phyloP scores from a whole-genome alignment of 495 filamentous ascomycete genomes.

The Tuber calosporum region DNA sequence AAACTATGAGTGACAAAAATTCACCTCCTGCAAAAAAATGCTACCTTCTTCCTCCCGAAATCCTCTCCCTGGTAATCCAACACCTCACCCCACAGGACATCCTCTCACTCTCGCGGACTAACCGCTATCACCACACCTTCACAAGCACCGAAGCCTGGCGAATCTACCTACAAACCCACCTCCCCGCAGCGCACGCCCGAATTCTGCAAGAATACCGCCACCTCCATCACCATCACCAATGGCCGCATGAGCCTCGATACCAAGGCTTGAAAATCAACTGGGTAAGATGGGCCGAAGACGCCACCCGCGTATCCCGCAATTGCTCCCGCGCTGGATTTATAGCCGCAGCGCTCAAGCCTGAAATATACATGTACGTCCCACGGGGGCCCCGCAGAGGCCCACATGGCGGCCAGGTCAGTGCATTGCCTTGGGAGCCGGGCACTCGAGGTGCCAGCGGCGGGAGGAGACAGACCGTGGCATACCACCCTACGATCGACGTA shows the following conservation, averaged over 20 bases:
- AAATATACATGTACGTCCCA: constrained; percentile 14
- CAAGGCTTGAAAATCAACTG: not conserved
- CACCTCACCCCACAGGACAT: not conserved
- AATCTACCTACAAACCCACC: constrained; percentile 52
- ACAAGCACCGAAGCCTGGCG: constrained; percentile 53
- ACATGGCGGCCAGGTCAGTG: constrained; percentile 6
- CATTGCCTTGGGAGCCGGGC: constrained; percentile 31
- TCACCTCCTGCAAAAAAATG: not conserved
- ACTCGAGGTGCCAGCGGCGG: constrained; percentile 36
- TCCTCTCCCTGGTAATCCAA: not conserved
- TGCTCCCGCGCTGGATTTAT: constrained; percentile 55
- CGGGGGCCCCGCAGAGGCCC: constrained; percentile 20
- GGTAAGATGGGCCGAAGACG: constrained; percentile 48
- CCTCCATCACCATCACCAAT: not conserved
- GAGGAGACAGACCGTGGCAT: constrained; percentile 57
- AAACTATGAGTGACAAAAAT: not conserved
- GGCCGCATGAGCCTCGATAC: not conserved
- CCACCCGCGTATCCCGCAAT: constrained; percentile 55
- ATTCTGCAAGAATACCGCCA: constrained; percentile 11
- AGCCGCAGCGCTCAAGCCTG: constrained; percentile 50
- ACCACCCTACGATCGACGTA: constrained; percentile 56
- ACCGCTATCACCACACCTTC: constrained; percentile 48
- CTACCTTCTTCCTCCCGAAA: not conserved
- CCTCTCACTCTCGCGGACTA: constrained; percentile 47
- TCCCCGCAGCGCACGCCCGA: constrained; percentile 45